Evolutionary conservation across 352 stramenopile species (phyloP), one percentile per base, ranked within the genome.

Genomic region (Phytopythium boreale): DNA sequence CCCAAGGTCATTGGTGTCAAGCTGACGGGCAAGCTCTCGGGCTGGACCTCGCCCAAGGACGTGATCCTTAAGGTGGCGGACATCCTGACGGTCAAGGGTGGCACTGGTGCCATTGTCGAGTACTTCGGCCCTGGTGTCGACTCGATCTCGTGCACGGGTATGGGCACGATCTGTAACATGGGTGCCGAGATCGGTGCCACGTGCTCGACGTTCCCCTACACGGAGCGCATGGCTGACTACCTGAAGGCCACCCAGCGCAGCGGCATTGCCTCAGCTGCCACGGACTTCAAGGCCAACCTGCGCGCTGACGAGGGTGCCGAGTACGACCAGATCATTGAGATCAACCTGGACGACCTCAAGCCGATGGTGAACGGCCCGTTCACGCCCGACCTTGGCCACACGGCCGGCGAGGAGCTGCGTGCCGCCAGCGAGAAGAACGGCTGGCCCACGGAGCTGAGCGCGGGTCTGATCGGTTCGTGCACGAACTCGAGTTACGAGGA

Each of bases 101-200:
- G 92, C 67, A 98, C 92, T 63, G 90, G 90, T 66, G 90, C 90
- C 62, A 97, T 98, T 66, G 88, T 98, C 11, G 92, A 98, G 76
- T 98, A 98, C 85, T 97, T 96, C 55, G 92, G 92, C 50, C 80
- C 83, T n/a, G 92, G 92, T 73, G 88, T 97, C 5, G 90, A 97
- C 59, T 96, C 87, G 59, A 97, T 98, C 66, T 97, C 89, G 66
- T 97, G 90, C 85, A 98, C 92, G 69, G 92, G 90, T 70, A 97
- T 97, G 89, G 92, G 87, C 63, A 98, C 92, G 71, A 98, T 98
- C 74, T 97, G 88, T 90, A 98, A 98, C 85, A 98, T 98, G 92
- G 92, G 92, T 79, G 92, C 92, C 26, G 92, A 98, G 70, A 97
- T 98, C 62, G 92, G 92, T 53, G 92, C 92, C 52, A 98, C 92